A percentile compares a stretch with the other conserved stretches of the same genome.
Conservation (phyloP, 2,329 filamentous ascomycete genomes). For the Cadophora malorum region DNA sequence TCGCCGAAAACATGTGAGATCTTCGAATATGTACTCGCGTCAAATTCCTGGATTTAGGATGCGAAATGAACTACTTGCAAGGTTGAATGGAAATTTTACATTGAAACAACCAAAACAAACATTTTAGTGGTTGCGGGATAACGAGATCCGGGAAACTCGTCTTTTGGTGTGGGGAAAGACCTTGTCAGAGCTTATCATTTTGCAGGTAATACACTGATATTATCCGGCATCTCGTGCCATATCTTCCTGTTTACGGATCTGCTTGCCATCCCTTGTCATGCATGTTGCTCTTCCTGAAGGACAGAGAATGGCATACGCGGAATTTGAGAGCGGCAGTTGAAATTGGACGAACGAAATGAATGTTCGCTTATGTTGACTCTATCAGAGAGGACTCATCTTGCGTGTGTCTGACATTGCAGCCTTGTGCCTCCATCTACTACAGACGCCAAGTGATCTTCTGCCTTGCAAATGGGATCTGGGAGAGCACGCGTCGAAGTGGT, state of each 20-base stretch:
- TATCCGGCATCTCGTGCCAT: background rate
- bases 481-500: conserved; percentile 4
- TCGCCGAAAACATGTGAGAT: background rate
- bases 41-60: background rate
- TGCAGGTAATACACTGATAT: background rate
- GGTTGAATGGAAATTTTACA: background rate
- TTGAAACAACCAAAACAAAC: background rate
- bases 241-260: background rate
- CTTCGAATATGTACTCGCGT: background rate
- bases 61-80: background rate
- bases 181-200: background rate
- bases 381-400: background rate
- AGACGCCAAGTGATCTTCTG: conserved; percentile 8
- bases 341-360: background rate
- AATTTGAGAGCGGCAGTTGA: background rate
- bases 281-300: background rate
- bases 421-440: background rate
- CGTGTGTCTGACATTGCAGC: background rate
- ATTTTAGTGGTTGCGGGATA: background rate
- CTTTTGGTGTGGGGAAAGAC: background rate
- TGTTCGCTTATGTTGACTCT: background rate
- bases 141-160: background rate
- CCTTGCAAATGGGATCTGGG: background rate
- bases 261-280: background rate
- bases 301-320: background rate